A percentile compares a stretch with the other conserved stretches of the same genome.
Conservation (phyloP, 2,329 filamentous ascomycete species). For the Chaetomium sp. region DNA sequence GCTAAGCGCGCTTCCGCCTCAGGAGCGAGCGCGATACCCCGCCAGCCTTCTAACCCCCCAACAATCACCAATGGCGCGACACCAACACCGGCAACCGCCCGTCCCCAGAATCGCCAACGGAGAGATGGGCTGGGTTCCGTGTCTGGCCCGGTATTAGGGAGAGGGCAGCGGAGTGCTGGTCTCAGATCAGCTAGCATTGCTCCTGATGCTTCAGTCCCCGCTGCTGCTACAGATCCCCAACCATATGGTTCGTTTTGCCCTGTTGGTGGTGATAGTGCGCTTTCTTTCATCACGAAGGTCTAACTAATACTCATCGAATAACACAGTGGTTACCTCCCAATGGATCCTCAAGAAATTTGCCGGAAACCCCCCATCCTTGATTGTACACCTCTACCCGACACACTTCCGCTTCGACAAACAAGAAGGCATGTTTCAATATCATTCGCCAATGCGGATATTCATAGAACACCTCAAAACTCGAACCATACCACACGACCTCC, state of each 20-base stretch:
- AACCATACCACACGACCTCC: slow-evolving; percentile 82
- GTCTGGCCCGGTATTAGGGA: slow-evolving; percentile 32
- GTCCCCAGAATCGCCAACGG: slow-evolving; percentile 51
- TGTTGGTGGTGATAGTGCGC: neutral
- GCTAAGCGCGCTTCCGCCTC: slow-evolving; percentile 45
- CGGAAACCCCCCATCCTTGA: slow-evolving; percentile 64
- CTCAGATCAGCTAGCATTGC: slow-evolving; percentile 43
- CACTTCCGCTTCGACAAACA: slow-evolving; percentile 93
- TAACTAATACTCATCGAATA: slow-evolving; percentile 4
- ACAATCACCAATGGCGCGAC: slow-evolving; percentile 37
- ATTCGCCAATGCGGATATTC: slow-evolving; percentile 79
- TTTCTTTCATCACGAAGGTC: too few relatives aligned
- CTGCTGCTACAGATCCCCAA: slow-evolving; percentile 38
- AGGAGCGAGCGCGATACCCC: slow-evolving; percentile 27
- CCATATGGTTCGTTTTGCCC: slow-evolving; percentile 43
- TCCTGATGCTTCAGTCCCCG: slow-evolving; percentile 34
- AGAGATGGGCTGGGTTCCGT: slow-evolving; percentile 43
- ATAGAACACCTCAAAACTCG: slow-evolving; percentile 69
- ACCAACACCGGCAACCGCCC: slow-evolving; percentile 41
- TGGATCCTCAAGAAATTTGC: slow-evolving; percentile 79
- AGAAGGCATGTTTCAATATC: slow-evolving; percentile 86
- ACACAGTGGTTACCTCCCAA: slow-evolving; percentile 44
- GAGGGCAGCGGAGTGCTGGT: slow-evolving; percentile 45
- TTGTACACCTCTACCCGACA: slow-evolving; percentile 75
- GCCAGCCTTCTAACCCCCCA: slow-evolving; percentile 42